phyloP scores from a whole-genome alignment of 139 green algal genomes.

The Chlorella sp. region DNA sequence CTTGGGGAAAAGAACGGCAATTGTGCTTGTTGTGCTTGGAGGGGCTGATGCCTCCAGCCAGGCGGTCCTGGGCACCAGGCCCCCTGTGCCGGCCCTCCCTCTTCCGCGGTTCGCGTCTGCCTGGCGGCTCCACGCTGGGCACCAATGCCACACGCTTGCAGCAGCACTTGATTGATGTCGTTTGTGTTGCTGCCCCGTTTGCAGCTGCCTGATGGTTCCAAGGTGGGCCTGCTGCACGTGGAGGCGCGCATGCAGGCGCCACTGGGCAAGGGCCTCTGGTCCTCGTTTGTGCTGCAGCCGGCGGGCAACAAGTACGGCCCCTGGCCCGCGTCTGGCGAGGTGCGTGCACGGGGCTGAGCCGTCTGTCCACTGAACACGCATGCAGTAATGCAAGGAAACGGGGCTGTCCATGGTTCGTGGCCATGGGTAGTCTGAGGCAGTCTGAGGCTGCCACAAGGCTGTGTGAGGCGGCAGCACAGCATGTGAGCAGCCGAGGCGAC shows the following conservation, averaged over 20 bases:
- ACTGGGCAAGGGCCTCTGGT: not conserved
- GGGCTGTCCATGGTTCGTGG: too few relatives aligned
- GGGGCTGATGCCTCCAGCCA: not conserved
- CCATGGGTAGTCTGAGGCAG: not conserved
- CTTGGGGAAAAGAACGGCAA: too few relatives aligned
- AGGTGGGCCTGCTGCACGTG: not conserved
- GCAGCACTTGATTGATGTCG: not conserved
- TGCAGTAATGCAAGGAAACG: too few relatives aligned
- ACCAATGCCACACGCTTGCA: not conserved
- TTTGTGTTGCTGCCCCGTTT: not conserved
- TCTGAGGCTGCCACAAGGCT: not conserved
- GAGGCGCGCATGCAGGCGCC: constrained; percentile 3
- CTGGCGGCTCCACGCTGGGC: too few relatives aligned
- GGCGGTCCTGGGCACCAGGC: too few relatives aligned
- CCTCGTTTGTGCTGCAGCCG: not conserved
- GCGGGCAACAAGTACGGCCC: not conserved
- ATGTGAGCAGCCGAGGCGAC: not conserved
- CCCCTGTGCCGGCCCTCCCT: not conserved
- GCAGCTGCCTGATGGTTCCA: not conserved
- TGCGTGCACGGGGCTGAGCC: not conserved
- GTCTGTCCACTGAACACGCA: not conserved
- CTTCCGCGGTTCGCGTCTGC: not conserved
- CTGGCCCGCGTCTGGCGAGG: not conserved
- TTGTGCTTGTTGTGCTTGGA: too few relatives aligned
- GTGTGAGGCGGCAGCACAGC: not conserved